These are phyloP conservation scores for Stephanodiscus triporus DNA, from an alignment of 108 stramenopile species.

Conservation along the genomic window DNA sequence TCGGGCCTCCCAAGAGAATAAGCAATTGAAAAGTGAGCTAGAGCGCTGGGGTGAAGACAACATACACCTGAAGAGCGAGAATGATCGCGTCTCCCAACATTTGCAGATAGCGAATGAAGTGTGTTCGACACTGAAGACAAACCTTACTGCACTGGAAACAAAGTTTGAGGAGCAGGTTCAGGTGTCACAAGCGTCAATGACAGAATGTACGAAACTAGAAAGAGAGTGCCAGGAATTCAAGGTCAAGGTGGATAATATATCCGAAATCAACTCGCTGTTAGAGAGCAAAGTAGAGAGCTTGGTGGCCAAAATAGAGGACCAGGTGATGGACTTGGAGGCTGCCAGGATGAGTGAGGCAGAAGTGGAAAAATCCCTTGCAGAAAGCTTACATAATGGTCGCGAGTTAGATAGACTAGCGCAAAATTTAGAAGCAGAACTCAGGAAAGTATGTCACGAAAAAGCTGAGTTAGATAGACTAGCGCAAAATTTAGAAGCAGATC, in stretches of 20 bases:
- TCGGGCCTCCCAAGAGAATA: slow-evolving; percentile 1
- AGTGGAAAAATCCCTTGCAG: slow-evolving; percentile 33
- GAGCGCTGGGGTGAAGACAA: neutral
- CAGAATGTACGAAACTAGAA: slow-evolving; percentile 8
- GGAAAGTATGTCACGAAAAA: neutral
- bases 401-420: slow-evolving; percentile 1
- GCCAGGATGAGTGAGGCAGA: slow-evolving; percentile 47
- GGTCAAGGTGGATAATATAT: slow-evolving; percentile 13
- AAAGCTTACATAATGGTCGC: slow-evolving; percentile 9
- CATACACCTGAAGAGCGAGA: neutral
- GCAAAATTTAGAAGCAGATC: slow-evolving; percentile 9
- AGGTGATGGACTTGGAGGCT: slow-evolving; percentile 44
- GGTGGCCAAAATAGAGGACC: slow-evolving; percentile 39
- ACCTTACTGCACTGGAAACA: slow-evolving; percentile 8
- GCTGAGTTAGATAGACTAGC: neutral
- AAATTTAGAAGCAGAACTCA: slow-evolving; percentile 10
- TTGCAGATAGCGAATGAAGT: slow-evolving; percentile 28
- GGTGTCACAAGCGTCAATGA: slow-evolving; percentile 1
- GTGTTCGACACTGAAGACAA: slow-evolving; percentile 8
- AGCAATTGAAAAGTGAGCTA: slow-evolving; percentile 16
- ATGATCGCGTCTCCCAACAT: slow-evolving; percentile 13
- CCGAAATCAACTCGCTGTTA: slow-evolving; percentile 30
- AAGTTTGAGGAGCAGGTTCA: neutral
- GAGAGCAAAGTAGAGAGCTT: slow-evolving; percentile 27
- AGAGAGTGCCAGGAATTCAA: slow-evolving; percentile 20